Base-by-base conservation (phyloP, 2,329 filamentous ascomycete species). In the Cylindrodendrum hubeiense region DNA sequence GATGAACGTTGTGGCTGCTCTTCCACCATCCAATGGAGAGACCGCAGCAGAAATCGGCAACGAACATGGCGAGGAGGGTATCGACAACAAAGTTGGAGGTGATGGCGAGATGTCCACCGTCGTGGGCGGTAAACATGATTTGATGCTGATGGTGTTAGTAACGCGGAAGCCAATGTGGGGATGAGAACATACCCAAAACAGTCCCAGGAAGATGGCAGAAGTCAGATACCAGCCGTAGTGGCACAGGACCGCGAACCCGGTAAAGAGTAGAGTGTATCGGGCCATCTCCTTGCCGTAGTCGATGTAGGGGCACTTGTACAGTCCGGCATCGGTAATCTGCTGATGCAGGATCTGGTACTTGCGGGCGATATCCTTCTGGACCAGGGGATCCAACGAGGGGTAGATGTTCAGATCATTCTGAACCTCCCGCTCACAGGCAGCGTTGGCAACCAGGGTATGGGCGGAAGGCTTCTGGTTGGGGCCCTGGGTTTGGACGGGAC, bases 1-100 rank as follows among this genome's bases (percentile, higher is more conserved):
- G 89, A 75, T 91, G 89, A 3, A 91, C 87, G 60, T 91, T 91
- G 80, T 91, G 89, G 56, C 86, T 90, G 71, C 86, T 86, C 80
- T 91, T 91, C 89, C 89, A 91, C 89, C 89, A 91, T 19, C 89
- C 89, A 58, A 91, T 88, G 3, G 87, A 90, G 19, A 91, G 81
- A 37, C 89, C 89, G 67, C 89, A 90, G 80, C 87, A 88, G 71
- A 90, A 89, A 73, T 91, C 88, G 49, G 87, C 89, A 37, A 91
- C 82, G 70, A 90, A 89, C 64, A 89, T 84, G 51, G 84, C 89
- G 59, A 91, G 88, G 4, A 90, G 72, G 0, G 86, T 89, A 74
- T 91, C 89, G 19, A 81, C 69, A 3, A 83, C 78, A 67, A 90
- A 90, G 74, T 86, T 86, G 65, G 85, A 81, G 0, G 89, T 90